Conservation (phyloP, 2,329 filamentous ascomycete species). For the Aureobasidium leucospermi region DNA sequence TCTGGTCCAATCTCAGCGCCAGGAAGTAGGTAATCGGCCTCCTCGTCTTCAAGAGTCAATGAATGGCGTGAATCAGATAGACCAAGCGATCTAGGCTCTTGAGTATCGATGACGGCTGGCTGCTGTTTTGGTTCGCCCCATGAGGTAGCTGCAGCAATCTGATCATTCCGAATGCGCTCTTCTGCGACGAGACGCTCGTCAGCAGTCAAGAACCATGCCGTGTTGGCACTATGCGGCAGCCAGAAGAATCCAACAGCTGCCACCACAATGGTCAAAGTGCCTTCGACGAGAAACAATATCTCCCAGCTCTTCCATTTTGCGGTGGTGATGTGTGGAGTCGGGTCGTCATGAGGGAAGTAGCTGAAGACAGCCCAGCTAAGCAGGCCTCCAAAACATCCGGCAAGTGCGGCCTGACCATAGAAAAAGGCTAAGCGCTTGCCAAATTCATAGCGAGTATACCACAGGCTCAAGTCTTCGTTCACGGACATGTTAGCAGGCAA, state of each 20-base stretch:
- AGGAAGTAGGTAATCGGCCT: constrained; percentile 4
- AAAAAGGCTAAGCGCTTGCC: constrained; percentile 48
- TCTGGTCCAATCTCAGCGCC: background rate
- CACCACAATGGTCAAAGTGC: constrained; percentile 38
- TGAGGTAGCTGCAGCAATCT: constrained; percentile 9
- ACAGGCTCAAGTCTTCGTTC: constrained; percentile 42
- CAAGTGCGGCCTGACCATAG: constrained; percentile 51
- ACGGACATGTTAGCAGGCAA: background rate
- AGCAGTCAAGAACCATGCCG: constrained; percentile 45
- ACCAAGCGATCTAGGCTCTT: background rate
- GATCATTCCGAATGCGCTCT: constrained; percentile 33
- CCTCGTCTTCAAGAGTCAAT: background rate
- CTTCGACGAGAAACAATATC: constrained; percentile 44
- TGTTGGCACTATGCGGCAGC: constrained; percentile 43
- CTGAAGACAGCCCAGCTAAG: constrained; percentile 46
- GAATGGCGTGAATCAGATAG: background rate
- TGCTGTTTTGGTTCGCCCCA: background rate
- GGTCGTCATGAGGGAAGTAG: constrained; percentile 25
- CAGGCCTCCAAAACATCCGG: constrained; percentile 50
- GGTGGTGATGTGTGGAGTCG: background rate
- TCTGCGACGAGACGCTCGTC: constrained; percentile 42
- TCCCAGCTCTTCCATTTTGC: constrained; percentile 42
- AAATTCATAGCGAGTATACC: constrained; percentile 53
- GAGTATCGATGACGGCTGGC: background rate
- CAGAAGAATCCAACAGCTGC: constrained; percentile 43